A percentile compares a stretch with the other conserved stretches of the same genome.
phyloP scores from a whole-genome alignment of 306 rosid species.

The Quercus agrifolia region DNA sequence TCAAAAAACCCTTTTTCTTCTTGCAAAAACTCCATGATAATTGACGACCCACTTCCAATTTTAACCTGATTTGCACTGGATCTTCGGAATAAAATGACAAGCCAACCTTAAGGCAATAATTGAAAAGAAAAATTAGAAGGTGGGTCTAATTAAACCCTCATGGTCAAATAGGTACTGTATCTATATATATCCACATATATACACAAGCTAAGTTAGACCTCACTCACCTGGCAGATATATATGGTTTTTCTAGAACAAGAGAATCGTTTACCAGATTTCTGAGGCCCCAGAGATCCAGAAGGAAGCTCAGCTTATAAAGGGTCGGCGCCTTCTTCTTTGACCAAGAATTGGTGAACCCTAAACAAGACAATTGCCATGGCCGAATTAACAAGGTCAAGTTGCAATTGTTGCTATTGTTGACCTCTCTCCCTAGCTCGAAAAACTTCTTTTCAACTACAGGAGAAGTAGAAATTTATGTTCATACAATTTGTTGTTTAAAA shows the following conservation, averaged over 20 bases:
- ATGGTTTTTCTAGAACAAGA: neutral
- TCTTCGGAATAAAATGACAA: slow-evolving; percentile 4
- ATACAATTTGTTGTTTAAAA: neutral
- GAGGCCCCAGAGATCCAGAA: slow-evolving; percentile 30
- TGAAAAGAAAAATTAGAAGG: neutral
- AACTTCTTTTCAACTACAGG: neutral
- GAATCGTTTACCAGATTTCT: slow-evolving; percentile 30
- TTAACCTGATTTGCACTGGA: slow-evolving; percentile 20
- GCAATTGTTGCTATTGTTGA: slow-evolving; percentile 39
- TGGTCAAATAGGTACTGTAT: neutral
- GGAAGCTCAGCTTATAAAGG: slow-evolving; percentile 13
- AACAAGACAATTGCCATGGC: slow-evolving; percentile 26
- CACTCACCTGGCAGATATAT: slow-evolving; percentile 24
- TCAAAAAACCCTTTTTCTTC: slow-evolving; percentile 49
- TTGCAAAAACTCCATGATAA: slow-evolving; percentile 50
- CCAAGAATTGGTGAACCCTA: slow-evolving; percentile 55
- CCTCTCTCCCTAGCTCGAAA: slow-evolving; percentile 6
- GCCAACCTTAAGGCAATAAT: neutral
- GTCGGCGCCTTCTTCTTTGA: slow-evolving; percentile 71
- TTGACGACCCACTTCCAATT: slow-evolving; percentile 22
- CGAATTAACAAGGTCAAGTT: slow-evolving; percentile 13
- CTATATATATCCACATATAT: neutral
- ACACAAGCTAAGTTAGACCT: neutral
- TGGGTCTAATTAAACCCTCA: neutral
- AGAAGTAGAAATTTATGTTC: neutral